Evolutionary conservation across 768 basidiomycete genomes (phyloP).

Genomic region (Cubamyces sp.): DNA sequence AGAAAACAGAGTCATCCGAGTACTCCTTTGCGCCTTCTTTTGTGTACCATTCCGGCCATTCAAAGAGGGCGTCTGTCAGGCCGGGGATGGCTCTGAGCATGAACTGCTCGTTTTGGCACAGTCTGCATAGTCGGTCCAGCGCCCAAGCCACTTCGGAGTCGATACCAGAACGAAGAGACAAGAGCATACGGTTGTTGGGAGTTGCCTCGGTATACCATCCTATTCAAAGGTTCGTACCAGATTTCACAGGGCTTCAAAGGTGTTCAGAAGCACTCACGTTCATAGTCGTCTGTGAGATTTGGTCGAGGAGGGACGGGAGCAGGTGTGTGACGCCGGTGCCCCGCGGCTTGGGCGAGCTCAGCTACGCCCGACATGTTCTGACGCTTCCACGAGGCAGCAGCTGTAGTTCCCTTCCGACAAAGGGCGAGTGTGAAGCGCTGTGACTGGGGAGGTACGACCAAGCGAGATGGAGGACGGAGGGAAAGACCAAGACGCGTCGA

Average conservation of each 20-base stretch:
- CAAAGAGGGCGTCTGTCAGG: constrained; percentile 80
- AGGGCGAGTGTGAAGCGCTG: too few relatives aligned
- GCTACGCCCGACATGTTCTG: constrained; percentile 1
- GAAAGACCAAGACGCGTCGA: constrained; percentile 15
- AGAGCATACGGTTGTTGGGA: constrained; percentile 86
- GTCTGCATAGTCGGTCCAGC: constrained; percentile 79
- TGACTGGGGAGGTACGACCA: neutral
- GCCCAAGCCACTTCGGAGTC: constrained; percentile 87
- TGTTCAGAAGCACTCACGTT: constrained; percentile 49
- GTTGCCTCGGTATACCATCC: constrained; percentile 87
- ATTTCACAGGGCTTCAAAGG: neutral
- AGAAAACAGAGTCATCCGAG: constrained; percentile 50
- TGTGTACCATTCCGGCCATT: constrained; percentile 88
- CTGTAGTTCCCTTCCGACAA: too few relatives aligned
- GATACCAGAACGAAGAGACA: constrained; percentile 85
- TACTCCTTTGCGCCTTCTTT: constrained; percentile 56
- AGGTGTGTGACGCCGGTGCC: constrained; percentile 23
- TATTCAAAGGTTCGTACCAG: constrained; percentile 32
- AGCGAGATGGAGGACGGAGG: constrained; percentile 1
- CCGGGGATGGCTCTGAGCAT: constrained; percentile 73
- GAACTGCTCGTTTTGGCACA: constrained; percentile 82
- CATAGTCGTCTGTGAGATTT: constrained; percentile 70
- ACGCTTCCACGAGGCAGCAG: too few relatives aligned
- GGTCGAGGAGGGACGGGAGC: constrained; percentile 41
- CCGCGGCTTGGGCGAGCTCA: constrained; percentile 4